phyloP scores from a whole-genome alignment of 192 early-diverging fungal genomes.

The Podila minutissima region DNA sequence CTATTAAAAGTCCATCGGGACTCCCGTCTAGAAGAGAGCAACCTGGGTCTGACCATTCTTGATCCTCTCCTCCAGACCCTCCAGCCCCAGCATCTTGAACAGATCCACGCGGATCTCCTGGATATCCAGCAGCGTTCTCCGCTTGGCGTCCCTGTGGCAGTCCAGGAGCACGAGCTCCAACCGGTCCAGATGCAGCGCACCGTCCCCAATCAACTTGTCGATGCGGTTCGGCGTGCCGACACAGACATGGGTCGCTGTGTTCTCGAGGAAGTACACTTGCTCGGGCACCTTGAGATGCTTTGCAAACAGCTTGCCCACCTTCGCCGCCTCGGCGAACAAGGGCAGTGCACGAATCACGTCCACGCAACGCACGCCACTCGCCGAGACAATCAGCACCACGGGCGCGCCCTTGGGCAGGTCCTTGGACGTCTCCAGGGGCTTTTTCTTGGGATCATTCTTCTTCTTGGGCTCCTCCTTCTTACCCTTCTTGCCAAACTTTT shows the following conservation, averaged over 20 bases:
- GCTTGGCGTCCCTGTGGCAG: slow-evolving; percentile 64
- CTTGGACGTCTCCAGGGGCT: slow-evolving; percentile 39
- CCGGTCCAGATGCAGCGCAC: slow-evolving; percentile 63
- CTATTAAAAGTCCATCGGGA: background rate
- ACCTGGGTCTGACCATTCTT: slow-evolving; percentile 30
- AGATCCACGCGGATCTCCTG: slow-evolving; percentile 69
- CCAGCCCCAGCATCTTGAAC: slow-evolving; percentile 55
- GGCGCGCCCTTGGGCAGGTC: slow-evolving; percentile 57
- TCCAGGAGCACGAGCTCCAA: slow-evolving; percentile 71
- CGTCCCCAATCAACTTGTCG: slow-evolving; percentile 65
- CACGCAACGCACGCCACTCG: slow-evolving; percentile 70
- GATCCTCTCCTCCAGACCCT: slow-evolving; percentile 28
- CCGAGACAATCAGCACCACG: slow-evolving; percentile 64
- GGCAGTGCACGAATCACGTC: slow-evolving; percentile 66
- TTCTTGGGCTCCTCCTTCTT: slow-evolving; percentile 2
- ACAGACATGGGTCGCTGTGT: slow-evolving; percentile 63
- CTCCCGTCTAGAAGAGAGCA: slow-evolving; percentile 26
- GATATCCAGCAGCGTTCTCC: slow-evolving; percentile 67
- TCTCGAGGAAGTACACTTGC: slow-evolving; percentile 65
- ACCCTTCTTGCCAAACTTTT: slow-evolving; percentile 19
- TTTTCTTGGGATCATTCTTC: slow-evolving; percentile 55
- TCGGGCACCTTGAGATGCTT: slow-evolving; percentile 82
- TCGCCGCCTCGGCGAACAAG: slow-evolving; percentile 60
- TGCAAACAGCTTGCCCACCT: slow-evolving; percentile 80
- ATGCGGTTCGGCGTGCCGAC: slow-evolving; percentile 80